Evolutionary conservation across 176 grass and related monocot genomes (phyloP), one percentile per base, ranked within the genome.

Genomic region (Chrysopogon serrulatus): DNA sequence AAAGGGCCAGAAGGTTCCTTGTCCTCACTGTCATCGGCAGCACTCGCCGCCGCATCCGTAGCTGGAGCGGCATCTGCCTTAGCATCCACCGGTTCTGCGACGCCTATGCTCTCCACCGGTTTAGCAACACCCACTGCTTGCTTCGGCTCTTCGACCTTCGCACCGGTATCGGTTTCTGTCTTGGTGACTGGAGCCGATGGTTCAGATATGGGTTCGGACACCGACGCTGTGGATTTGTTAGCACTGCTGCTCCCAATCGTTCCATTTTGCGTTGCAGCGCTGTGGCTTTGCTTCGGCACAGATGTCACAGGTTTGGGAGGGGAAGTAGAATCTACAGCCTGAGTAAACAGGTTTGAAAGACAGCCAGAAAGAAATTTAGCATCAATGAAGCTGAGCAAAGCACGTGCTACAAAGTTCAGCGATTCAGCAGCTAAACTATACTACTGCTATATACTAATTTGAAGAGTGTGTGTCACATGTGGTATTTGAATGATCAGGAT

Each of bases 1-100:
- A 95, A 86, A 57, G 96, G 89, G 48, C 41, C 74, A 27, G n/a
- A n/a, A n/a, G 79, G 42, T 31, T 86, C 84, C 67, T 75, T 75
- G 81, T 78, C 78, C 44, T 36, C 56, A 45, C 49, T 80, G 27
- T 80, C 74, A 57, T 32, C 65, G 1, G 35, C 78, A 61, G 63
- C 82, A 36, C 79, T 69, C 31, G 16, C 67, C 5, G 37, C 53
- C 15, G 24, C 71, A 8, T 76, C 49, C 19, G 63, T 80, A 44
- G 71, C 69, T 5, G 49, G 37, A 19, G 63, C 14, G 1, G 35
- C 39, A 4, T 91, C 86, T 47, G n/a, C 88, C 14, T 66, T 84
- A 62, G 61, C 27, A 39, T 76, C 72, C 45, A 81, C 74, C 4
- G 66, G 56, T 30, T 83, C 89, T 43, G 67, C 69, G 2, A 68